Percentiles rank a stretch among this genome's conserved stretches.
Conservation (phyloP, 371 early-diverging fungal genomes). For the Cokeromyces recurvatus region DNA sequence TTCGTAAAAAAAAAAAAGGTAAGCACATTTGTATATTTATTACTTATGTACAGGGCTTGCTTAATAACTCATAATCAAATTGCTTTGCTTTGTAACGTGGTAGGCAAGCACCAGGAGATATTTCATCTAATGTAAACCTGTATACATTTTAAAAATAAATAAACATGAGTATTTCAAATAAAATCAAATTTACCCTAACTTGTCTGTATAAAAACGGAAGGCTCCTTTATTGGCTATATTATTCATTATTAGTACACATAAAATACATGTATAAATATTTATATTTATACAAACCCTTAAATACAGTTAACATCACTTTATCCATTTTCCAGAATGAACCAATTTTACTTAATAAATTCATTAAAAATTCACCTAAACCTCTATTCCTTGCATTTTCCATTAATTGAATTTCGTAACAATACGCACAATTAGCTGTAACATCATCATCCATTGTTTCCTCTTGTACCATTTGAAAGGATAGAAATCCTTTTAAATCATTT, state of each 20-base stretch:
- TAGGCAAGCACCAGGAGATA: slow-evolving; percentile 54
- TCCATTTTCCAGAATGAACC: slow-evolving; percentile 52
- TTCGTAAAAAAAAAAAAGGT: background rate
- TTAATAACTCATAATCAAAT: slow-evolving; percentile 59
- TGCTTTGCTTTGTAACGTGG: slow-evolving; percentile 40
- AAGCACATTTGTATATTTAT: background rate
- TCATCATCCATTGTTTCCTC: slow-evolving; percentile 62
- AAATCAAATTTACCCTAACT: slow-evolving; percentile 37
- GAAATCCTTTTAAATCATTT: slow-evolving; percentile 38
- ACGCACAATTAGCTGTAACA: slow-evolving; percentile 48
- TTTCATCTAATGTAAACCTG: slow-evolving; percentile 57
- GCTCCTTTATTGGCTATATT: slow-evolving; percentile 48
- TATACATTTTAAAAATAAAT: background rate
- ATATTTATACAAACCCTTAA: slow-evolving; percentile 40
- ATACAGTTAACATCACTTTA: slow-evolving; percentile 64
- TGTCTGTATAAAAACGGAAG: slow-evolving; percentile 50
- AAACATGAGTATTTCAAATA: background rate
- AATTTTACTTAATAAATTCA: slow-evolving; percentile 41
- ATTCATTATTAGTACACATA: too few relatives aligned
- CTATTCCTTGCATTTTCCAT: slow-evolving; percentile 29
- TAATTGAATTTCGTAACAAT: slow-evolving; percentile 56
- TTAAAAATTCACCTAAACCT: slow-evolving; percentile 53
- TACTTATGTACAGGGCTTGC: slow-evolving; percentile 31
- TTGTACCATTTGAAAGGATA: slow-evolving; percentile 53
- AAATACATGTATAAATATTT: too few relatives aligned